Percentiles rank a stretch among this genome's conserved stretches.
These are phyloP conservation scores for Pisolithus marmoratus DNA, from an alignment of 768 basidiomycete genomes.

Conservation along the genomic window DNA sequence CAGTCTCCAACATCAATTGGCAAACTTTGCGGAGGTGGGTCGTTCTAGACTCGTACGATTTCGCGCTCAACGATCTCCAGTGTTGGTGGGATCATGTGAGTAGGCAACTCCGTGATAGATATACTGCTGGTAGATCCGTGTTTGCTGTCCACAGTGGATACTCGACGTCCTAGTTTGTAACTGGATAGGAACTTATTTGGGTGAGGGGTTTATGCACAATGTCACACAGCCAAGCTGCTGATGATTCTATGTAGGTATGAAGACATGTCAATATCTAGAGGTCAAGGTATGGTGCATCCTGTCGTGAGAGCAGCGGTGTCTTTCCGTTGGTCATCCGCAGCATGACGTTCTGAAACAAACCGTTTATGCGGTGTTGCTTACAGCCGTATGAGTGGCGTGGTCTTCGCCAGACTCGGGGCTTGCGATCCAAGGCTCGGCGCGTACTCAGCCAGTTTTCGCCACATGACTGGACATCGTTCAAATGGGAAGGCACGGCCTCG, in stretches of 20 bases:
- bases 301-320: not conserved
- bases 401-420: conserved; percentile 66
- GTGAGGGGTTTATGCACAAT: conserved; percentile 31
- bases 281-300: conserved; percentile 57
- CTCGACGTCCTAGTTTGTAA: conserved; percentile 84
- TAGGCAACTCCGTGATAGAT: conserved; percentile 8
- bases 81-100: conserved; percentile 94
- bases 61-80: conserved; percentile 31
- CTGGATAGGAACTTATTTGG: conserved; percentile 82
- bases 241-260: conserved; percentile 55
- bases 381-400: conserved; percentile 87
- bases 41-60: conserved; percentile 12
- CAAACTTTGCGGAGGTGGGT: conserved; percentile 81
- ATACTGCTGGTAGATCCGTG: conserved; percentile 10
- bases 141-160: conserved; percentile 55
- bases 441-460: conserved; percentile 83
- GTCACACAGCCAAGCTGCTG: conserved; percentile 8
- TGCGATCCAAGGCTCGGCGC: conserved; percentile 73
- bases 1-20: conserved; percentile 80
- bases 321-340: not conserved
- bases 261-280: conserved; percentile 80
- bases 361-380: conserved; percentile 3
- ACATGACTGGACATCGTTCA: conserved; percentile 82
- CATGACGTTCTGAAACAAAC: not conserved
- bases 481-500: conserved; percentile 77